A percentile compares a stretch with the other conserved stretches of the same genome.
phyloP scores from a whole-genome alignment of 1,284 basidiomycete species.

The Ganoderma multipileum region DNA sequence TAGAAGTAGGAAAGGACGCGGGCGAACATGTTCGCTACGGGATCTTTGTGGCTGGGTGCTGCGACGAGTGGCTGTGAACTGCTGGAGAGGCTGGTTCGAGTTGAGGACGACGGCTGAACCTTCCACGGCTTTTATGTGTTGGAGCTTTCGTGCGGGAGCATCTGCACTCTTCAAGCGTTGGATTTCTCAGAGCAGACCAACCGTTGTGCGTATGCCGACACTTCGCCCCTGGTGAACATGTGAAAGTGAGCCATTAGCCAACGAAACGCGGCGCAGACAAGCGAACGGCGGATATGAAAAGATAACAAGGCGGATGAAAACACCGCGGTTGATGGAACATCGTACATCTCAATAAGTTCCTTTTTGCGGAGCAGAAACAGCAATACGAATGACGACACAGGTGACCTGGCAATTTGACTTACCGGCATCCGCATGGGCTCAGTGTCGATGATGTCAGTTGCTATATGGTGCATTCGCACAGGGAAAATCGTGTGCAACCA shows the following conservation, averaged over 20 bases:
- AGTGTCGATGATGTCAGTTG: not conserved
- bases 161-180: not conserved
- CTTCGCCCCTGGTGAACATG: not conserved
- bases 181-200: not conserved
- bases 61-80: conserved; percentile 25
- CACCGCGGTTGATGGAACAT: not conserved
- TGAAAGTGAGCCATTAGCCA: not conserved
- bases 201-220: not conserved
- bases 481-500: not conserved
- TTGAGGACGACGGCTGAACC: not conserved
- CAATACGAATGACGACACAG: conserved; percentile 1
- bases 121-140: conserved; percentile 6
- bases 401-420: not conserved
- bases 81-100: conserved; percentile 21
- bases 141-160: not conserved
- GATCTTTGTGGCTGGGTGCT: not conserved
- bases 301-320: not conserved
- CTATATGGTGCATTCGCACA: not conserved
- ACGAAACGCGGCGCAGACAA: not conserved
- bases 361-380: not conserved
- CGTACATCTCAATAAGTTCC: not conserved
- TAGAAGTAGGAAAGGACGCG: conserved; percentile 30
- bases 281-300: not conserved
- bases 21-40: conserved; percentile 27
- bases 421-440: not conserved